phyloP scores from a whole-genome alignment of 148 eudicot genomes.

The Fagopyrum tataricum region DNA sequence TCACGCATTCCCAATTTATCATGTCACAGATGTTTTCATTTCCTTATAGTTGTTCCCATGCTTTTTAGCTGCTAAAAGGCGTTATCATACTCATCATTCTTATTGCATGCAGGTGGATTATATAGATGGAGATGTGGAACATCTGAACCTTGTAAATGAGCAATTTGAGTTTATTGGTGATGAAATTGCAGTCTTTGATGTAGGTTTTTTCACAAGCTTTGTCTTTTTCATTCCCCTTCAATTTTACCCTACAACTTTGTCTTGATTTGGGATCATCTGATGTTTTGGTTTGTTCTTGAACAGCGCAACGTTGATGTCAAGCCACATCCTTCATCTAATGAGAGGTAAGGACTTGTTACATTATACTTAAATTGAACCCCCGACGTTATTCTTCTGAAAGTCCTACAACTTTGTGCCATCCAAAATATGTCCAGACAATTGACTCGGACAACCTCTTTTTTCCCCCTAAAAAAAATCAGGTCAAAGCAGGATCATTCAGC shows the following conservation, averaged over 20 bases:
- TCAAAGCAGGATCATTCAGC: constrained; percentile 9
- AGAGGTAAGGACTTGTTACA: background rate
- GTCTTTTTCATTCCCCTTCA: background rate
- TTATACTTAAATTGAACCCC: background rate
- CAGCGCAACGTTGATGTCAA: background rate
- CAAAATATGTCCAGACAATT: background rate
- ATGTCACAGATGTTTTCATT: background rate
- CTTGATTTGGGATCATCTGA: background rate
- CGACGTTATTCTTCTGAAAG: background rate
- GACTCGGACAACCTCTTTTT: background rate
- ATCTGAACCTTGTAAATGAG: constrained; percentile 38
- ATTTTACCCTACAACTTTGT: too few relatives aligned
- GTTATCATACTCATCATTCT: background rate
- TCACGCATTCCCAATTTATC: background rate
- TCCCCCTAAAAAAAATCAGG: background rate
- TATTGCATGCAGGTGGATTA: constrained; percentile 28
- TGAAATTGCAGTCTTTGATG: constrained; percentile 20
- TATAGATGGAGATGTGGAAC: constrained; percentile 56
- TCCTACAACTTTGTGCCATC: background rate
- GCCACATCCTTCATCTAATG: constrained; percentile 1
- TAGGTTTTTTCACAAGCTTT: constrained; percentile 11
- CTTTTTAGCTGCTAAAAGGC: background rate
- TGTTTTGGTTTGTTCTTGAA: background rate
- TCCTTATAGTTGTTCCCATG: background rate
- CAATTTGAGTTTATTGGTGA: constrained; percentile 36